Evolutionary conservation across 495 filamentous ascomycete genomes (phyloP).

Genomic region (Daldinia caldariorum): DNA sequence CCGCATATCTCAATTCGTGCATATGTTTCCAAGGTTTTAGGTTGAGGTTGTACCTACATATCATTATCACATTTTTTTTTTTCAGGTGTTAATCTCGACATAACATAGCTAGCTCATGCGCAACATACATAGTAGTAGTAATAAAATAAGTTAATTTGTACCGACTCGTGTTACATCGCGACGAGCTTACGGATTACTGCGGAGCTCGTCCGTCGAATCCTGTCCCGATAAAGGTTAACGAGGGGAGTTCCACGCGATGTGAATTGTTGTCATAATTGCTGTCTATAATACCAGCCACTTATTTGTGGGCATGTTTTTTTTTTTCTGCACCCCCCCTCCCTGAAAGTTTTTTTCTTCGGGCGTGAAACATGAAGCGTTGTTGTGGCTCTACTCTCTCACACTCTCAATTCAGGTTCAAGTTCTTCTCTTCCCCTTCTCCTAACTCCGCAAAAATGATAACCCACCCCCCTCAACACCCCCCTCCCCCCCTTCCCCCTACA

Average conservation of each 20-base stretch:
- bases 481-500: slow-evolving; percentile 4
- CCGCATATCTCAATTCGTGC: slow-evolving; percentile 19
- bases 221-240: slow-evolving; percentile 34
- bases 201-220: slow-evolving; percentile 33
- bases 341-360: slow-evolving; percentile 21
- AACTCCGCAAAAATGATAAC: slow-evolving; percentile 21
- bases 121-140: slow-evolving; percentile 1
- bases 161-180: slow-evolving; percentile 40
- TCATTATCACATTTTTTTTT: too few species aligned
- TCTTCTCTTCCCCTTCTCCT: slow-evolving; percentile 19
- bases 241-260: slow-evolving; percentile 9
- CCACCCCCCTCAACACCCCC: not conserved
- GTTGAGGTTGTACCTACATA: not conserved
- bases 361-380: slow-evolving; percentile 43
- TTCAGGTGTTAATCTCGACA: slow-evolving; percentile 32
- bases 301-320: slow-evolving; percentile 41
- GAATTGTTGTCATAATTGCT: slow-evolving; percentile 18
- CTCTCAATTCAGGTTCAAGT: not conserved
- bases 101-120: not conserved
- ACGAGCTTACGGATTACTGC: slow-evolving; percentile 43
- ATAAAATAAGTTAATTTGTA: slow-evolving; percentile 6
- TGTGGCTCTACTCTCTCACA: slow-evolving; percentile 29
- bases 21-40: slow-evolving; percentile 1
- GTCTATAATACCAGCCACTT: slow-evolving; percentile 48
- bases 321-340: slow-evolving; percentile 6